phyloP scores from a whole-genome alignment of 176 grass and related monocot species.

The Phragmites australis region DNA sequence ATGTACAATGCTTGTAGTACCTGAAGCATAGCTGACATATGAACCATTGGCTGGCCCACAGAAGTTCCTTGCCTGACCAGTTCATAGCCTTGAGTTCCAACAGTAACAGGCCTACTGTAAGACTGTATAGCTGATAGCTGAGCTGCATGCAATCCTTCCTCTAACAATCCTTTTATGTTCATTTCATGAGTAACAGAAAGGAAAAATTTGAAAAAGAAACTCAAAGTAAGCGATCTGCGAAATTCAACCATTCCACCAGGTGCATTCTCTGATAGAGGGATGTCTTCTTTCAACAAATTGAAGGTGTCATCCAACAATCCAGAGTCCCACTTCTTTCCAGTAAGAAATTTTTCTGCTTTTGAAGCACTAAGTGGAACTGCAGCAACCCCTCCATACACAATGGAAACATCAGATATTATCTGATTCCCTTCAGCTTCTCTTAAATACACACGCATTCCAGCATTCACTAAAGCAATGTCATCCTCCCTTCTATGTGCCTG shows the following conservation, averaged over 20 bases:
- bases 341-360: slow-evolving; percentile 67
- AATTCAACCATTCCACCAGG: slow-evolving; percentile 99
- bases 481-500: slow-evolving; percentile 98
- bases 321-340: slow-evolving; percentile 64
- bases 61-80: slow-evolving; percentile 72
- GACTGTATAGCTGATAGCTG: slow-evolving; percentile 71
- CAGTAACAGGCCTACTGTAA: slow-evolving; percentile 46
- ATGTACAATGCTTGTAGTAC: slow-evolving; percentile 39
- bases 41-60: slow-evolving; percentile 76
- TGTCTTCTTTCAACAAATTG: slow-evolving; percentile 79
- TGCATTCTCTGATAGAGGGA: slow-evolving; percentile 70
- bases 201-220: slow-evolving; percentile 99
- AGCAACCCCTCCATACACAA: slow-evolving; percentile 87
- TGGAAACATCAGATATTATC: slow-evolving; percentile 67
- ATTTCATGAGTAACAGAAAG: slow-evolving; percentile 76
- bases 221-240: slow-evolving; percentile 83
- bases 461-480: slow-evolving; percentile 97
- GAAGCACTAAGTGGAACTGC: slow-evolving; percentile 64
- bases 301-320: slow-evolving; percentile 59
- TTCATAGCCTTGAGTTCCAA: slow-evolving; percentile 79
- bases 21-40: slow-evolving; percentile 91
- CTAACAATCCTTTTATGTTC: slow-evolving; percentile 58
- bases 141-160: slow-evolving; percentile 47
- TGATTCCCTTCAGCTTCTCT: slow-evolving; percentile 53
- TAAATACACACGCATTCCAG: slow-evolving; percentile 77